Base-by-base conservation (phyloP, 202 grass and related monocot species). In the Miscanthus sacchariflorus region DNA sequence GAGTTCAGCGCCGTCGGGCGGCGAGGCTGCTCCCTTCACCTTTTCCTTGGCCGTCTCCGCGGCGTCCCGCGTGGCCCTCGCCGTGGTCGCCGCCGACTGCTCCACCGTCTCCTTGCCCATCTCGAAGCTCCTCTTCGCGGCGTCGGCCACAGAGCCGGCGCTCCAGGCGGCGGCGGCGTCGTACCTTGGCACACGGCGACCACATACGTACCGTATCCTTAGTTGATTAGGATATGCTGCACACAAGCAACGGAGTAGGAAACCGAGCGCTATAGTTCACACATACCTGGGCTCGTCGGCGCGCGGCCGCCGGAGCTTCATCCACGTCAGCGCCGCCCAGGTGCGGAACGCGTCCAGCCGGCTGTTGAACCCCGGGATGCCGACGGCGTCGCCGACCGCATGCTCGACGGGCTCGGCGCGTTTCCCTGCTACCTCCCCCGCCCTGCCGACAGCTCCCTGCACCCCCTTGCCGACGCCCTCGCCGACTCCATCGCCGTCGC, bases 81-180 rank as follows among this genome's bases (percentile, higher is more conserved):
- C 90, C 18, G 88, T 84, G 15, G 88, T n/a, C 2, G 61, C 87
- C 12, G 89, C 92, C 23, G 82, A 77, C 48, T 89, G 80, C 74
- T 90, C 88, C 67, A 92, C 80, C 46, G 91, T 87, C 78, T 71
- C 91, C 76, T 93, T 95, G 56, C 90, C 79, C 79, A 85, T 83
- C 73, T 93, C 88, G n/a, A 93, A 38, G 90, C 91, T 95, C 89
- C 78, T 83, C 81, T 85, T 89, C 2, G 91, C 88, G 5, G 89
- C 95, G 50, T 84, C 80, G 5, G 65, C 84, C 44, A 93, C 90
- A 2, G 77, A 72, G 17, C 82, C 45, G 7, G 58, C 40, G 72
- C 80, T 66, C 52, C 18, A 18, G 18, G 17, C 81, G 5, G 40
- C 85, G 5, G 40, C 58, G 17, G 4, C 45, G 66, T 11, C 48